Base-by-base conservation (phyloP, 805 yeast genomes). In the Ogataea angusta region DNA sequence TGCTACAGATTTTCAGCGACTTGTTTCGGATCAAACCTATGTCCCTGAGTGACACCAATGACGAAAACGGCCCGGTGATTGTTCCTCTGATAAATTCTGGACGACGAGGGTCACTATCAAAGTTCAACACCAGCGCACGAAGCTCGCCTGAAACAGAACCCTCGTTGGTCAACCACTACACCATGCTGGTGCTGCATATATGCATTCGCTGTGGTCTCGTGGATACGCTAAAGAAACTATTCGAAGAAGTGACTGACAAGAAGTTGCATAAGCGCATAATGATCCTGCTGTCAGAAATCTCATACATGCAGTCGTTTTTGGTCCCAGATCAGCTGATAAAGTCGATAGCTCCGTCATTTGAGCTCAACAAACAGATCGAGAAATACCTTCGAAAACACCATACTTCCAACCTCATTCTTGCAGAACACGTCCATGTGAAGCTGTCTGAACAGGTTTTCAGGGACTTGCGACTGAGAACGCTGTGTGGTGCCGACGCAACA, bases 1-100 rank as follows among this genome's bases (percentile, higher is more conserved):
- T 90, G 13, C 64, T 91, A 48, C 95, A 87, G 53, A 69, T 89
- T 2, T 68, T 90, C 29, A 71, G 81, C 31, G 90, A 85, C 52
- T 64, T 84, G 4, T 66, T 93, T 31, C 64, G 81, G 42, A 76
- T 86, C 10, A 69, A 70, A 52, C 67, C 78, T 1, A 61, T 83
- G 14, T 76, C 84, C 0, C 78, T 85, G 82, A 43, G 57, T 12
- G 42, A 36, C 6, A 30, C 38, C 5, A 43, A 36, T 7, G 54
- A 57, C 16, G 50, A 43, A 10, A 18, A 10, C 4, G 9, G 46
- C 29, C 48, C 16, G 47, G 51, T 42, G 6, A 40, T 34, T 3
- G 22, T 43, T 3, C 54, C 42, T 17, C 50, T 48, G 10, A 15
- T 34, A 6, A 28, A 16, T 6, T n/a, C 13, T 13, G 14, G 8